These are phyloP conservation scores for Claviceps cyperi DNA, from an alignment of 2,329 filamentous ascomycete species.

Conservation along the genomic window DNA sequence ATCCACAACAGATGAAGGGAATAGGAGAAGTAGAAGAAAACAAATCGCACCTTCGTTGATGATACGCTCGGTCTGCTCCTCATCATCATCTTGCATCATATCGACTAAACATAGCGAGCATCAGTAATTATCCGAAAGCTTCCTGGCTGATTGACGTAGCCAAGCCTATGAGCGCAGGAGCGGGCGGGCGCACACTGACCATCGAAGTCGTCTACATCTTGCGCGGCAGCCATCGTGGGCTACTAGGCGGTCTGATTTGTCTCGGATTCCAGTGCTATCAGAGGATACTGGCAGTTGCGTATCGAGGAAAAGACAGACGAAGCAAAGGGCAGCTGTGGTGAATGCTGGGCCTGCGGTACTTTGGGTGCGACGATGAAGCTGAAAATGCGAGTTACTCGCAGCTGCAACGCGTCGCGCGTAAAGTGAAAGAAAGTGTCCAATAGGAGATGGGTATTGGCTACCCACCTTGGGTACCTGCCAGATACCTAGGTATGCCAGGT, in stretches of 20 bases:
- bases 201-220: constrained; percentile 21
- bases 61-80: constrained; percentile 65
- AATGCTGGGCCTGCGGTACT: constrained; percentile 7
- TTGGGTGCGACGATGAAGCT: constrained; percentile 4
- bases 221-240: constrained; percentile 21
- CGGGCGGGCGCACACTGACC: constrained; percentile 13
- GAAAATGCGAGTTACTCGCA: constrained; percentile 1
- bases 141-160: background rate
- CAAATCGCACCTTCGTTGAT: constrained; percentile 67
- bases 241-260: background rate
- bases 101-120: constrained; percentile 16
- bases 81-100: constrained; percentile 48
- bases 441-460: background rate
- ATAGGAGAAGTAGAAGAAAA: background rate
- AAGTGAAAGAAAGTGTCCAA: constrained; percentile 11
- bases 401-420: constrained; percentile 23
- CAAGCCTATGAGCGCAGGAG: background rate
- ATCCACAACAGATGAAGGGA: background rate
- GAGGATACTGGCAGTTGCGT: background rate
- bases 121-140: constrained; percentile 1
- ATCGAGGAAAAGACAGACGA: background rate
- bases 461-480: no score
- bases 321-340: background rate
- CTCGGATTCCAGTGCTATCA: background rate
- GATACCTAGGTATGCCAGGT: no score